Evolutionary conservation across 1,284 basidiomycete species (phyloP).

Genomic region (Macrocystidia cucumis): DNA sequence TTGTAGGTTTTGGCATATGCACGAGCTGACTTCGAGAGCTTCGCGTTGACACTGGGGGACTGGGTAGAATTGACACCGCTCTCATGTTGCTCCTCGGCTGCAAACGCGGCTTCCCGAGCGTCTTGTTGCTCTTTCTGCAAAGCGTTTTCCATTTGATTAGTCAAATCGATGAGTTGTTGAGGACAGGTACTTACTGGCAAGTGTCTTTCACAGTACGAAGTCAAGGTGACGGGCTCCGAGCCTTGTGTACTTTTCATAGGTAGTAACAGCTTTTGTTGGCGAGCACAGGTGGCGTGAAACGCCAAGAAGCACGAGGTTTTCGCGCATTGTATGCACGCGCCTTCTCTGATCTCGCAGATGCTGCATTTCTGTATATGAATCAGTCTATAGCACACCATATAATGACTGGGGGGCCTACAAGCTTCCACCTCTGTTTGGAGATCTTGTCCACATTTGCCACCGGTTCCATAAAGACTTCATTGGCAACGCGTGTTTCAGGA

Average conservation of each 20-base stretch:
- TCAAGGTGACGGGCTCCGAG: conserved; percentile 60
- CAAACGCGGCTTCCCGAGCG: conserved; percentile 47
- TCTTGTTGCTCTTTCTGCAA: conserved; percentile 62
- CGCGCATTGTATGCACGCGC: conserved; percentile 96
- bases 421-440: conserved; percentile 89
- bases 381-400: neutral
- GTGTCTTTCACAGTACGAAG: conserved; percentile 85
- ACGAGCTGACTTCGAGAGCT: conserved; percentile 62
- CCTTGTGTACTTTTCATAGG: conserved; percentile 85
- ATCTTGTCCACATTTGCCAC: conserved; percentile 88
- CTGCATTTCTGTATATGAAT: conserved; percentile 64
- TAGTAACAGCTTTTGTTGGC: conserved; percentile 75
- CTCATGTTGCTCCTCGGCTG: conserved; percentile 36
- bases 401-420: conserved; percentile 46
- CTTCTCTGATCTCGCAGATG: conserved; percentile 75
- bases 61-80: conserved; percentile 20
- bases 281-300: conserved; percentile 93
- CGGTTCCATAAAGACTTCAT: conserved; percentile 98
- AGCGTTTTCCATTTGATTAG: conserved; percentile 5
- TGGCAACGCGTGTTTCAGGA: conserved; percentile 90
- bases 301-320: conserved; percentile 89
- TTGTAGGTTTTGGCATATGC: conserved; percentile 80
- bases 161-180: conserved; percentile 4
- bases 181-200: conserved; percentile 57
- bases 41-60: conserved; percentile 13